Evolutionary conservation across 1,284 basidiomycete species (phyloP).

Genomic region (Malassezia slooffiae): DNA sequence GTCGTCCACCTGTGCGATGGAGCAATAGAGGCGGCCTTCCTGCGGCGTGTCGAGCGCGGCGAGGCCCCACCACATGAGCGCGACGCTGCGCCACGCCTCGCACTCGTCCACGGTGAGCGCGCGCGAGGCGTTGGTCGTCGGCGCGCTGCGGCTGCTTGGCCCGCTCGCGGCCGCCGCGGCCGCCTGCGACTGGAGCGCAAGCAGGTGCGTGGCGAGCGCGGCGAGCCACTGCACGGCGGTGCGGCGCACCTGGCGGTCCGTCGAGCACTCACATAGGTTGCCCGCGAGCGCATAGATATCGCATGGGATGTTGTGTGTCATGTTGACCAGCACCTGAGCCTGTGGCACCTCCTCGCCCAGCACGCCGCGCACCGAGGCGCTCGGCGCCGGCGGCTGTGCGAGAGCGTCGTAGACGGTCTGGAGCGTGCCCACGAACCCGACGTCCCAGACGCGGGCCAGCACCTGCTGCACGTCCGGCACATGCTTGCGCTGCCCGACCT

Average conservation of each 20-base stretch:
- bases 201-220: slow-evolving; percentile 90
- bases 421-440: background rate
- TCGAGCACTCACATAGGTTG: slow-evolving; percentile 70
- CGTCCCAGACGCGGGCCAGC: background rate
- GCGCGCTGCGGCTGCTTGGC: background rate
- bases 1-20: slow-evolving; percentile 76
- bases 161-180: slow-evolving; percentile 47
- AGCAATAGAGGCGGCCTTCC: slow-evolving; percentile 82
- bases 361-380: no score
- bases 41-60: slow-evolving; percentile 80
- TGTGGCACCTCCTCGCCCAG: no score
- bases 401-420: background rate
- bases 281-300: slow-evolving; percentile 91
- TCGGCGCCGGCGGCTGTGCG: no score
- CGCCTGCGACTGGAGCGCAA: slow-evolving; percentile 53
- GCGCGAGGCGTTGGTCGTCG: no score
- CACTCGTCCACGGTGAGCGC: background rate
- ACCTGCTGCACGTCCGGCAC: slow-evolving; percentile 12
- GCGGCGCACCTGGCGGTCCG: slow-evolving; percentile 60
- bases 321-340: slow-evolving; percentile 54
- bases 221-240: slow-evolving; percentile 93
- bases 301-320: slow-evolving; percentile 87
- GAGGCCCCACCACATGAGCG: slow-evolving; percentile 81
- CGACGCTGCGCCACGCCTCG: slow-evolving; percentile 79
- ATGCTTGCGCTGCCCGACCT: background rate